These are phyloP conservation scores for Tausonia pullulans DNA, from an alignment of 1,284 basidiomycete species.

Conservation along the genomic window DNA sequence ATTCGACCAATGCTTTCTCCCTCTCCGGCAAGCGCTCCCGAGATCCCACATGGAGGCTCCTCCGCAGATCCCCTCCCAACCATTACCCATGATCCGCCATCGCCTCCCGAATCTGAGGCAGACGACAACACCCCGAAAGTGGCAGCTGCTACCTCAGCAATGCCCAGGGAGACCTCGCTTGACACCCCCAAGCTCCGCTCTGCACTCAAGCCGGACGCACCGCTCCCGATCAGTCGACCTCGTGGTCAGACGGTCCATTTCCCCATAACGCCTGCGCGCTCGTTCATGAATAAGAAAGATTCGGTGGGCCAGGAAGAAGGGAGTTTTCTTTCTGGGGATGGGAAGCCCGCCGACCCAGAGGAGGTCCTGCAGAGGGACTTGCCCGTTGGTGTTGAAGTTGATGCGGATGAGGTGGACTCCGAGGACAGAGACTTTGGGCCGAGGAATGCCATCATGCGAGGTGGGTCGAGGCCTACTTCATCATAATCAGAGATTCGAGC, in stretches of 20 bases:
- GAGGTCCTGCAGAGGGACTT: neutral
- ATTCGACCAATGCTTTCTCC: neutral
- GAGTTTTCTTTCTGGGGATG: neutral
- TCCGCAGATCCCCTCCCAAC: neutral
- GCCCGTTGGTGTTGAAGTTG: neutral
- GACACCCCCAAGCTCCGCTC: neutral
- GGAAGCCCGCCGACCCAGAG: neutral
- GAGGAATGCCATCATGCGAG: slow-evolving; percentile 12
- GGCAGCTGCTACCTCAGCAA: too few species aligned
- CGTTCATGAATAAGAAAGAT: neutral
- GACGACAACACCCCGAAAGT: neutral
- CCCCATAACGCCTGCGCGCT: neutral
- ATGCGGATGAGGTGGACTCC: neutral
- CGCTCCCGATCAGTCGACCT: neutral
- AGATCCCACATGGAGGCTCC: neutral
- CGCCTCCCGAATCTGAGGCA: neutral
- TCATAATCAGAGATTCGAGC: too few species aligned
- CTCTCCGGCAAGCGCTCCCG: neutral
- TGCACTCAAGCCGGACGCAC: neutral
- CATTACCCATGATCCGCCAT: neutral
- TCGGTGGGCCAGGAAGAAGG: neutral
- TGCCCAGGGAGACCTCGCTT: too few species aligned
- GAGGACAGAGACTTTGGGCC: neutral
- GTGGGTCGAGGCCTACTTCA: neutral
- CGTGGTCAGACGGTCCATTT: slow-evolving; percentile 5